Conservation (phyloP, 2,329 filamentous ascomycete species). For the Pseudocercospora pini-densiflorae region DNA sequence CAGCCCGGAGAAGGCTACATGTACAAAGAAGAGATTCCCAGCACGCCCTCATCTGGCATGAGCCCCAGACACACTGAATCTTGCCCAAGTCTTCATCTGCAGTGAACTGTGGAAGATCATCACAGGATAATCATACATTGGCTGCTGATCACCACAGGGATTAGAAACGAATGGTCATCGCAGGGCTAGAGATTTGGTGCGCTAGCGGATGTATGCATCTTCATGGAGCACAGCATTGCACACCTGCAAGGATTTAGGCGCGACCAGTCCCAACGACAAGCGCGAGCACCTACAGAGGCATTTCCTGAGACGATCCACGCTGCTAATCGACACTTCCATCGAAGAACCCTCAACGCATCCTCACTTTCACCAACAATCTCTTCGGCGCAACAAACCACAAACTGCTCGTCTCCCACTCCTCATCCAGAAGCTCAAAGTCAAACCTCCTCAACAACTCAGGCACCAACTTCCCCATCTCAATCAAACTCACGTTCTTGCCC, state of each 20-base stretch:
- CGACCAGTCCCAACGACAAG: too few relatives aligned
- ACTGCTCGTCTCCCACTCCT: constrained; percentile 4
- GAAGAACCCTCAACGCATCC: too few relatives aligned
- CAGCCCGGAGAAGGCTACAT: background rate
- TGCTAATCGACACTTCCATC: too few relatives aligned
- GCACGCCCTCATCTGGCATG: background rate
- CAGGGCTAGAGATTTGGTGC: too few relatives aligned
- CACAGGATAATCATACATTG: background rate
- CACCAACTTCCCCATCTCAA: constrained; percentile 16
- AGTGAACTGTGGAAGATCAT: background rate
- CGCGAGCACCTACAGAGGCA: too few relatives aligned
- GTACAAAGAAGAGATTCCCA: constrained; percentile 4
- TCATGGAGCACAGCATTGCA: too few relatives aligned
- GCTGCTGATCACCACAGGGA: too few relatives aligned
- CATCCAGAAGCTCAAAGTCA: constrained; percentile 10
- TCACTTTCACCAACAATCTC: background rate
- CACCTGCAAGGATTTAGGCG: too few relatives aligned
- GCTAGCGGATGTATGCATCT: too few relatives aligned
- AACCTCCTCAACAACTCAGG: constrained; percentile 26
- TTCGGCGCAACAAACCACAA: constrained; percentile 13
- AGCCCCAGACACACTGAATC: background rate
- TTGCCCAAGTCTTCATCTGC: background rate
- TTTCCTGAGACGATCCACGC: too few relatives aligned
- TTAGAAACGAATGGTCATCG: too few relatives aligned
- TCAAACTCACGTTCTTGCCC: constrained; percentile 14